A percentile compares a stretch with the other conserved stretches of the same genome.
Conservation (phyloP, 1,139 yeast genomes). For the Yamadazyma blattariae region DNA sequence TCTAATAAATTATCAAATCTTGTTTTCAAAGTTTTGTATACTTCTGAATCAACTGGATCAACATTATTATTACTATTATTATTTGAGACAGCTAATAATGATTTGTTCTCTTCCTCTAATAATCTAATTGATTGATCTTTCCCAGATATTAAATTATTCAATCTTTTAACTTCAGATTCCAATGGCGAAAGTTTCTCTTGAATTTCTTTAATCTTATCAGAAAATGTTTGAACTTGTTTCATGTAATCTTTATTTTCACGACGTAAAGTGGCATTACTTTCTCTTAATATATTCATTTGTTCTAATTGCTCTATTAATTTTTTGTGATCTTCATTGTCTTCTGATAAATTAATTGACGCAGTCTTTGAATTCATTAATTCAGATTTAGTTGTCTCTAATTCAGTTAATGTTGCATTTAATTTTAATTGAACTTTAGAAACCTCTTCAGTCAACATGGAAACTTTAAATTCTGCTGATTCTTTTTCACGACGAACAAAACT, state of each 20-base stretch:
- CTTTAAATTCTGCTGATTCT: constrained; percentile 65
- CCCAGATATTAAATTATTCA: constrained; percentile 15
- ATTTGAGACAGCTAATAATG: constrained; percentile 17
- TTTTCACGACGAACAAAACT: constrained; percentile 71
- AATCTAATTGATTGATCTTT: constrained; percentile 29
- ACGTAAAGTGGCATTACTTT: constrained; percentile 68
- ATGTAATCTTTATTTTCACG: constrained; percentile 39
- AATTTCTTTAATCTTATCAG: constrained; percentile 17
- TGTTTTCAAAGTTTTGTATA: constrained; percentile 19
- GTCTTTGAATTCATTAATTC: constrained; percentile 38
- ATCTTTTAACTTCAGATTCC: constrained; percentile 25
- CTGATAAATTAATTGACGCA: constrained; percentile 35
- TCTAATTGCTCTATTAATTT: constrained; percentile 58
- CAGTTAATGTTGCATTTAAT: constrained; percentile 35
- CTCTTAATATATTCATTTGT: constrained; percentile 68
- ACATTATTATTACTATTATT: constrained; percentile 5
- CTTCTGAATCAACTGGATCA: constrained; percentile 14
- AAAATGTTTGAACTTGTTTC: constrained; percentile 22
- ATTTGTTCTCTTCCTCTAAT: constrained; percentile 37
- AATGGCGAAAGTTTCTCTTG: constrained; percentile 19
- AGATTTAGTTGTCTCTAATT: constrained; percentile 41
- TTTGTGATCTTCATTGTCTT: constrained; percentile 46
- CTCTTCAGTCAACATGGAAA: constrained; percentile 49
- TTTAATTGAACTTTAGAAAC: constrained; percentile 44
- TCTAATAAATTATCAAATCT: constrained; percentile 31